Conservation (phyloP, 371 early-diverging fungal species). For the Rhizomucor miehei region DNA sequence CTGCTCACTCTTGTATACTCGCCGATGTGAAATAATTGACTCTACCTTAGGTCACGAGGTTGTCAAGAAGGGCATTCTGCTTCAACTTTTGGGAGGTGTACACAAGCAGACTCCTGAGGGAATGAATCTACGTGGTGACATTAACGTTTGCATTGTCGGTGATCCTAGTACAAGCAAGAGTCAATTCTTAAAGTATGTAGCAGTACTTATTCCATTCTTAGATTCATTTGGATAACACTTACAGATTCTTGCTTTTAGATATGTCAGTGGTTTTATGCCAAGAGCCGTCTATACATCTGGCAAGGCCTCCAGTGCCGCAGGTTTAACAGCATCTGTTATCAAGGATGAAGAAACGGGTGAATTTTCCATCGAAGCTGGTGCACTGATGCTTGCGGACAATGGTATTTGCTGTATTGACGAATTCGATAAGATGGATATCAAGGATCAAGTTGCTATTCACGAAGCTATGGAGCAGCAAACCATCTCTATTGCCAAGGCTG, state of each 20-base stretch:
- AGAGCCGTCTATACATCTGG: constrained; percentile 98
- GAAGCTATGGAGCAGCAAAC: constrained; percentile 99
- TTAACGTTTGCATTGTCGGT: constrained; percentile 98
- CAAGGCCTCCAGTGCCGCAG: constrained; percentile 98
- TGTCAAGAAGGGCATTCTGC: constrained; percentile 95
- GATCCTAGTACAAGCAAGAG: constrained; percentile 98
- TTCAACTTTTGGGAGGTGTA: constrained; percentile 97
- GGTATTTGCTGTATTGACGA: constrained; percentile 99
- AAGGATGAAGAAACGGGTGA: constrained; percentile 99
- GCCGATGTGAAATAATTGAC: neutral
- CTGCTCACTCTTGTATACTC: neutral
- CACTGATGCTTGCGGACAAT: constrained; percentile 99
- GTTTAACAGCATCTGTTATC: constrained; percentile 98
- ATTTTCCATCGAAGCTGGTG: constrained; percentile 99
- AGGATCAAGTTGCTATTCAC: constrained; percentile 99
- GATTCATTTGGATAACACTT: too few relatives aligned
- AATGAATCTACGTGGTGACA: constrained; percentile 96
- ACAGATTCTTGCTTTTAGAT: constrained; percentile 32
- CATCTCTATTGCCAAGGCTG: constrained; percentile 99
- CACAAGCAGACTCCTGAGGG: constrained; percentile 94
- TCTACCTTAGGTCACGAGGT: constrained; percentile 79
- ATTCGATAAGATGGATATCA: constrained; percentile 99
- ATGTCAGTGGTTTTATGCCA: constrained; percentile 87
- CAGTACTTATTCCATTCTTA: neutral
- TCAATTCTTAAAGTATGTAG: constrained; percentile 90